These are phyloP conservation scores for Cercospora berteroae DNA, from an alignment of 2,329 filamentous ascomycete species.

Conservation along the genomic window DNA sequence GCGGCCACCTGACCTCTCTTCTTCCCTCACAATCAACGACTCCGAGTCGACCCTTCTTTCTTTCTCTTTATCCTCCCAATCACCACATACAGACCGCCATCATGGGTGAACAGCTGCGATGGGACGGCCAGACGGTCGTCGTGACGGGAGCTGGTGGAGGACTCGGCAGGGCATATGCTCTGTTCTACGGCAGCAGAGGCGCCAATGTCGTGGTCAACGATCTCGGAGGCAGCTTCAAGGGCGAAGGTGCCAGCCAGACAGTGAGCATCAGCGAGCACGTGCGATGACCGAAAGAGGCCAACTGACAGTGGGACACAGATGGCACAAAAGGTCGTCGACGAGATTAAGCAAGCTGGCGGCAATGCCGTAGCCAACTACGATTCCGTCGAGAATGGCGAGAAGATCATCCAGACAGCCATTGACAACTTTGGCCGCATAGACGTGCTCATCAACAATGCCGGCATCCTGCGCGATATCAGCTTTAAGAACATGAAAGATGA, in stretches of 20 bases:
- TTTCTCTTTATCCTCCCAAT: slow-evolving; percentile 1
- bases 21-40: slow-evolving; percentile 4
- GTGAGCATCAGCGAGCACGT: slow-evolving; percentile 14
- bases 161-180: slow-evolving; percentile 75
- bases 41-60: slow-evolving; percentile 11
- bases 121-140: slow-evolving; percentile 84
- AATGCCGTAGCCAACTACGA: slow-evolving; percentile 98
- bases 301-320: slow-evolving; percentile 52
- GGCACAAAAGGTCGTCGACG: slow-evolving; percentile 77
- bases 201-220: slow-evolving; percentile 97
- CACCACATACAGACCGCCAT: slow-evolving; percentile 20
- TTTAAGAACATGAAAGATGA: slow-evolving; percentile 98
- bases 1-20: slow-evolving; percentile 1
- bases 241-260: slow-evolving; percentile 79
- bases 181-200: slow-evolving; percentile 88
- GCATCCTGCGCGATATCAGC: slow-evolving; percentile 89
- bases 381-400: slow-evolving; percentile 86
- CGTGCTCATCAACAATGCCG: slow-evolving; percentile 95
- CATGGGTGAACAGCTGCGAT: slow-evolving; percentile 71
- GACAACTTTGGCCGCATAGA: slow-evolving; percentile 82
- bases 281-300: neutral
- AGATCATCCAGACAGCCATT: slow-evolving; percentile 88
- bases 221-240: slow-evolving; percentile 87
- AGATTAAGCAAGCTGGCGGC: slow-evolving; percentile 83
- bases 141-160: slow-evolving; percentile 84